phyloP scores from a whole-genome alignment of 495 filamentous ascomycete species.

The Extremus antarcticus region DNA sequence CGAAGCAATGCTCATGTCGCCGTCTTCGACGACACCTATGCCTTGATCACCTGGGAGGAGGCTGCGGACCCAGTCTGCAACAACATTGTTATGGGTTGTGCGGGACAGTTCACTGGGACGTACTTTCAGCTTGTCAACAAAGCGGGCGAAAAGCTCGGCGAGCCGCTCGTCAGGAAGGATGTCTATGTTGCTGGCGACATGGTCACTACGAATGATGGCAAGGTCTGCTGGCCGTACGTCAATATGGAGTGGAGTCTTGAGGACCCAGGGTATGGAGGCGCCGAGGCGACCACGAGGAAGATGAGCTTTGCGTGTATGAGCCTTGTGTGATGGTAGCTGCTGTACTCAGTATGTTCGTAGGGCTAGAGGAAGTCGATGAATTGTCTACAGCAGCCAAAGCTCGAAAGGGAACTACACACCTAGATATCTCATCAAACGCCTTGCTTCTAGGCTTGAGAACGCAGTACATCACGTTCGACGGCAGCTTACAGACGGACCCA shows the following conservation, averaged over 20 bases:
- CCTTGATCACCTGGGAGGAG: conserved; percentile 45
- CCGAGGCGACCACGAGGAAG: conserved; percentile 19
- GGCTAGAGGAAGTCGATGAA: too few species aligned
- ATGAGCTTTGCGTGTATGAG: conserved; percentile 41
- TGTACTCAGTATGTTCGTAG: too few species aligned
- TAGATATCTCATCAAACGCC: too few species aligned
- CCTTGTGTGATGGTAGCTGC: too few species aligned
- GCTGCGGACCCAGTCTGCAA: conserved; percentile 38
- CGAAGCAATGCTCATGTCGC: conserved; percentile 44
- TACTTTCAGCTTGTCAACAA: conserved; percentile 41
- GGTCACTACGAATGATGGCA: conserved; percentile 36
- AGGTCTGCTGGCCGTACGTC: conserved; percentile 48
- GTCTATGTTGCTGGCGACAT: conserved; percentile 45
- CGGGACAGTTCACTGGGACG: conserved; percentile 39
- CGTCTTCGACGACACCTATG: conserved; percentile 35
- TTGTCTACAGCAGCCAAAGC: too few species aligned
- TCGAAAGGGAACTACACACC: too few species aligned
- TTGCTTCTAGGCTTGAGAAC: too few species aligned
- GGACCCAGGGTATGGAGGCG: conserved; percentile 9
- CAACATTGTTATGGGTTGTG: conserved; percentile 42
- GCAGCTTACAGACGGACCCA: too few species aligned
- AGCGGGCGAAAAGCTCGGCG: conserved; percentile 35
- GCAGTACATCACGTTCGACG: too few species aligned
- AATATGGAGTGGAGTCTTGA: conserved; percentile 39
- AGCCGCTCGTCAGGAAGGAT: conserved; percentile 31